Conservation (phyloP, 2,329 filamentous ascomycete genomes). For the Nemania diffusa region DNA sequence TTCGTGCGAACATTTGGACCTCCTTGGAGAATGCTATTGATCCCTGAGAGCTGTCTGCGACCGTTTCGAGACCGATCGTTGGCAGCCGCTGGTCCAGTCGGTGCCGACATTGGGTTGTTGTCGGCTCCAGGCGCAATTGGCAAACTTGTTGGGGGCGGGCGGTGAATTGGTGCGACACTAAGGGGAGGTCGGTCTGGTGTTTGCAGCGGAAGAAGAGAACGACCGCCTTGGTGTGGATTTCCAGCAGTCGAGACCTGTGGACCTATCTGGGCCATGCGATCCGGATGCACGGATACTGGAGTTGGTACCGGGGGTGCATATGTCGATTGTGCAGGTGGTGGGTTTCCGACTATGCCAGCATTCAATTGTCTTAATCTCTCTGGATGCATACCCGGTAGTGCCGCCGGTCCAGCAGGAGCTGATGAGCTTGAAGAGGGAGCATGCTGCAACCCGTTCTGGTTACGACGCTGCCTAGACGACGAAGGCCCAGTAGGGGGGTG, state of each 20-base stretch:
- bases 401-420: conserved; percentile 38
- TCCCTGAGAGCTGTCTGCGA: conserved; percentile 66
- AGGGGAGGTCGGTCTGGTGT: conserved; percentile 48
- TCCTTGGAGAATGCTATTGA: conserved; percentile 67
- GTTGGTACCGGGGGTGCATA: conserved; percentile 41
- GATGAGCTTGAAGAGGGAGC: conserved; percentile 43
- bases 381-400: conserved; percentile 45
- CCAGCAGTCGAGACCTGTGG: conserved; percentile 41
- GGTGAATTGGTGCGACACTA: conserved; percentile 41
- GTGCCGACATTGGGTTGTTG: conserved; percentile 46
- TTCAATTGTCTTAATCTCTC: conserved; percentile 48
- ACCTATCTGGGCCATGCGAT: conserved; percentile 56
- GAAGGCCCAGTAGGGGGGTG: conserved; percentile 64
- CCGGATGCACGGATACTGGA: conserved; percentile 52
- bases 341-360: conserved; percentile 29
- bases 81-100: conserved; percentile 49
- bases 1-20: conserved; percentile 52
- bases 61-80: conserved; percentile 53
- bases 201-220: conserved; percentile 48
- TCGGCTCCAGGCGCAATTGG: conserved; percentile 41
- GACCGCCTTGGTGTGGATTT: conserved; percentile 42
- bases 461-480: conserved; percentile 59
- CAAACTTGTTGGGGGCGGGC: conserved; percentile 41
- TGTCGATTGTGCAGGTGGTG: conserved; percentile 40
- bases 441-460: conserved; percentile 49